Percentiles rank a stretch among this genome's conserved stretches.
These are phyloP conservation scores for Pseudocercospora musae DNA, from an alignment of 2,329 filamentous ascomycete species.

Conservation along the genomic window DNA sequence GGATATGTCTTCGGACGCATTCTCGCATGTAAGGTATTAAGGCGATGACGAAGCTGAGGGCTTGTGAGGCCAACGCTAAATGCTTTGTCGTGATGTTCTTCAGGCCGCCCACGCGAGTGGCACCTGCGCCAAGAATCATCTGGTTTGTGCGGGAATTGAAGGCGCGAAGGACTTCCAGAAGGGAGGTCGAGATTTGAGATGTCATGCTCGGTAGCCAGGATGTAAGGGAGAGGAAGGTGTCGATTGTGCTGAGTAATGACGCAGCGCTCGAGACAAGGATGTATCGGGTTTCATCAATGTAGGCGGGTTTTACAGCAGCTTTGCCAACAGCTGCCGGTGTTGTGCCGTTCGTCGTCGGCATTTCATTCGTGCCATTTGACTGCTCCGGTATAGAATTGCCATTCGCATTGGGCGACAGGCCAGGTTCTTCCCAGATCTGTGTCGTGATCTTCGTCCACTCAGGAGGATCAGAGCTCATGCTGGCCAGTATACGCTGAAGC, in stretches of 20 bases:
- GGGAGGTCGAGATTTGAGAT: constrained; percentile 70
- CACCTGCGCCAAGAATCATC: constrained; percentile 90
- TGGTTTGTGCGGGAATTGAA: constrained; percentile 98
- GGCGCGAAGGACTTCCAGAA: constrained; percentile 82
- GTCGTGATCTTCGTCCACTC: constrained; percentile 60
- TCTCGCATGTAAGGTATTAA: constrained; percentile 88
- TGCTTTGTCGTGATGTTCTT: constrained; percentile 98
- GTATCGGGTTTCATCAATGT: constrained; percentile 80
- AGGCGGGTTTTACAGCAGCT: constrained; percentile 48
- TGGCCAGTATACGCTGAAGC: constrained; percentile 63
- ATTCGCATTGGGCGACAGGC: constrained; percentile 25
- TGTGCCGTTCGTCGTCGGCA: constrained; percentile 19
- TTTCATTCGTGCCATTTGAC: constrained; percentile 9
- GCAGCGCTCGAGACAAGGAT: constrained; percentile 81
- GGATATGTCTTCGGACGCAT: constrained; percentile 74
- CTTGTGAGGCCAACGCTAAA: constrained; percentile 85
- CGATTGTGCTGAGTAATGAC: constrained; percentile 75
- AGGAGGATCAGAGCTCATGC: constrained; percentile 66
- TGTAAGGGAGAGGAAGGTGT: constrained; percentile 78
- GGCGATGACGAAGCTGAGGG: constrained; percentile 80
- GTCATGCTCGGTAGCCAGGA: constrained; percentile 86
- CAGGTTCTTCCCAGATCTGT: constrained; percentile 49
- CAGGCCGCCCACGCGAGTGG: constrained; percentile 80
- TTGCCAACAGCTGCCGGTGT: constrained; percentile 16
- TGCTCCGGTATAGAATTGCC: constrained; percentile 23